Evolutionary conservation across 2,329 filamentous ascomycete species (phyloP).

Genomic region (Dothistroma septosporum): DNA sequence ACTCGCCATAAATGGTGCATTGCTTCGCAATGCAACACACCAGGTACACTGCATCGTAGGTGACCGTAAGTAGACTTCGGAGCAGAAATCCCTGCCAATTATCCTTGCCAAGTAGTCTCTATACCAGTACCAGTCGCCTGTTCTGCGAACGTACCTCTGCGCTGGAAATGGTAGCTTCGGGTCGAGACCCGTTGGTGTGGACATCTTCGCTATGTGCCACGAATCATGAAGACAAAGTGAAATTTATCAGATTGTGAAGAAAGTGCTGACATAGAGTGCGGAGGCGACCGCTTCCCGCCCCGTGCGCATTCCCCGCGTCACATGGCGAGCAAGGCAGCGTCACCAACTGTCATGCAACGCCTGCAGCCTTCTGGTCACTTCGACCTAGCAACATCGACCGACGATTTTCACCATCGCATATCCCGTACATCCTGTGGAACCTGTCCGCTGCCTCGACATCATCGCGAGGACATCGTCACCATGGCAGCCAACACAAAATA

Average conservation of each 20-base stretch:
- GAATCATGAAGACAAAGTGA: not conserved
- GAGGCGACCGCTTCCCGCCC: not conserved
- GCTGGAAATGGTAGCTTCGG: no score
- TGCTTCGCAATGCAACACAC: no score
- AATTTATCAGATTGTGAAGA: not conserved
- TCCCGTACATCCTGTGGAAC: not conserved
- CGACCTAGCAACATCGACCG: not conserved
- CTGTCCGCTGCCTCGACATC: not conserved
- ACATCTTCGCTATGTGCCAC: not conserved
- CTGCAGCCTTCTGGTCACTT: not conserved
- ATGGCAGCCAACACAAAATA: constrained; percentile 82
- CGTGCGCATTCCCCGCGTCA: not conserved
- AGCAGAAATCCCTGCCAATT: no score
- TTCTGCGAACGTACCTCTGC: no score
- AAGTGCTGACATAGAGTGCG: not conserved
- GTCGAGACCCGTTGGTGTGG: no score
- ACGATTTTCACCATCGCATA: not conserved
- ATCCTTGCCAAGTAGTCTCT: no score
- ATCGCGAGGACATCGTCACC: not conserved
- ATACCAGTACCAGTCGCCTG: no score
- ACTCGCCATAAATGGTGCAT: no score
- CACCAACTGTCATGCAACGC: not conserved
- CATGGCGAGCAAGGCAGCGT: not conserved
- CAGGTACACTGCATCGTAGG: no score
- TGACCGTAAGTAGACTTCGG: no score